Conservation (phyloP, 2,329 filamentous ascomycete genomes). For the Pseudopyrenochaeta lycopersici region DNA sequence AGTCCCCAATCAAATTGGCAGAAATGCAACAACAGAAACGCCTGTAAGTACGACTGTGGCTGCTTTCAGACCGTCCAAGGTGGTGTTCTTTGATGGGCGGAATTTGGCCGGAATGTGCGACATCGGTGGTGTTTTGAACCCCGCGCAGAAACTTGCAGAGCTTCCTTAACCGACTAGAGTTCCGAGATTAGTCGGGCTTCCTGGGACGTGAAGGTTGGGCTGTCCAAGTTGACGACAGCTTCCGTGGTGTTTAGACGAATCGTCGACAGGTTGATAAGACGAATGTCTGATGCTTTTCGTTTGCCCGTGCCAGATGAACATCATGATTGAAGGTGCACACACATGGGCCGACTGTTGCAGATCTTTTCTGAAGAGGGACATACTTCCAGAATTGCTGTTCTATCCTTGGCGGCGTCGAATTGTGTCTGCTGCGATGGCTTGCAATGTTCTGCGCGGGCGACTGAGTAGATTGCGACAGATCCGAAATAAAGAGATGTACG, state of each 20-base stretch:
- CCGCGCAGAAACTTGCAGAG: constrained; percentile 14
- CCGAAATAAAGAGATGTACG: background rate
- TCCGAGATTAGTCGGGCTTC: background rate
- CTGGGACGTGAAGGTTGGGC: background rate
- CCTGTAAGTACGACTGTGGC: background rate
- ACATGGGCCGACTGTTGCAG: constrained; percentile 9
- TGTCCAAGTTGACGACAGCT: background rate
- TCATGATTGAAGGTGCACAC: background rate
- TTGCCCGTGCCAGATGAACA: background rate
- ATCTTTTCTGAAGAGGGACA: constrained; percentile 27
- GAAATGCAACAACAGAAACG: constrained; percentile 12
- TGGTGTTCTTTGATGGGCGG: constrained; percentile 18
- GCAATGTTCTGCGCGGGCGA: background rate
- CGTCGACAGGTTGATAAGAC: background rate
- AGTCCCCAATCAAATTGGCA: constrained; percentile 7
- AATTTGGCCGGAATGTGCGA: constrained; percentile 22
- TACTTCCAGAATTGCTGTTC: constrained; percentile 26
- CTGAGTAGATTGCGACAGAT: background rate
- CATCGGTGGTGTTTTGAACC: constrained; percentile 26
- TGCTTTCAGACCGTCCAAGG: background rate
- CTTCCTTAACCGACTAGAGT: background rate
- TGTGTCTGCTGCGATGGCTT: constrained; percentile 1
- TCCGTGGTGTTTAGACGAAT: background rate
- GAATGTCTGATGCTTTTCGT: background rate
- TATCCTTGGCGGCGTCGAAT: constrained; percentile 26